Percentiles rank a stretch among this genome's conserved stretches.
Evolutionary conservation across 805 yeast genomes (phyloP).

Genomic region (Lipomyces yamadae): DNA sequence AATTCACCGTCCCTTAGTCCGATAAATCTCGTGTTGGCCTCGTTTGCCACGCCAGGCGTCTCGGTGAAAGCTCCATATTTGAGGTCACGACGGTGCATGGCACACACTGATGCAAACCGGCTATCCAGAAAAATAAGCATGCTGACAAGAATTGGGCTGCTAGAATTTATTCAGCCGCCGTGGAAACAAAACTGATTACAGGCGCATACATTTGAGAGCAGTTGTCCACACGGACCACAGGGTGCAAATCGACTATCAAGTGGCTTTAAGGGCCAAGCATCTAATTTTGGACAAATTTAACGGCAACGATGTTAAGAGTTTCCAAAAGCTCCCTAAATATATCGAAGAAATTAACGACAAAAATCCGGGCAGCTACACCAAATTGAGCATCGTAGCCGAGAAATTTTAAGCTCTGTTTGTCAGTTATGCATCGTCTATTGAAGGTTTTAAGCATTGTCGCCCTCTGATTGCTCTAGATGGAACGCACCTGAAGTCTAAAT

Average conservation of each 20-base stretch:
- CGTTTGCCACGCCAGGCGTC: background rate
- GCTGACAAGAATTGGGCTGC: constrained; percentile 7
- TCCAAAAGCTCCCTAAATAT: constrained; percentile 4
- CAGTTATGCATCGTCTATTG: constrained; percentile 6
- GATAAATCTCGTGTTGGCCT: background rate
- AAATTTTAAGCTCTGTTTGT: constrained; percentile 5
- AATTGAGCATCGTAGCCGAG: background rate
- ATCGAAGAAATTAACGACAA: constrained; percentile 1
- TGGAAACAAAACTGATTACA: constrained; percentile 4
- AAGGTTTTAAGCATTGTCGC: constrained; percentile 23
- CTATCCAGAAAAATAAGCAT: constrained; percentile 6
- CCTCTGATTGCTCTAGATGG: constrained; percentile 21
- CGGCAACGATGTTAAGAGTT: constrained; percentile 2
- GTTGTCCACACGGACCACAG: constrained; percentile 4
- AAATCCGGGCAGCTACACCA: constrained; percentile 9
- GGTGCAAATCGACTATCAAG: constrained; percentile 5
- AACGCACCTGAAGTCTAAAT: constrained; percentile 6
- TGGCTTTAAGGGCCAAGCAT: constrained; percentile 6
- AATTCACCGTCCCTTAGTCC: background rate
- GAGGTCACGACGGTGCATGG: constrained; percentile 2
- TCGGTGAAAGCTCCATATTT: constrained; percentile 4
- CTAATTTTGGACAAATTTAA: constrained; percentile 7
- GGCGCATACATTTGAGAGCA: constrained; percentile 3
- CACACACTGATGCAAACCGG: background rate
- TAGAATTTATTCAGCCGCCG: constrained; percentile 4